Base-by-base conservation (phyloP, 202 grass and related monocot genomes). In the Sporobolus alterniflorus region DNA sequence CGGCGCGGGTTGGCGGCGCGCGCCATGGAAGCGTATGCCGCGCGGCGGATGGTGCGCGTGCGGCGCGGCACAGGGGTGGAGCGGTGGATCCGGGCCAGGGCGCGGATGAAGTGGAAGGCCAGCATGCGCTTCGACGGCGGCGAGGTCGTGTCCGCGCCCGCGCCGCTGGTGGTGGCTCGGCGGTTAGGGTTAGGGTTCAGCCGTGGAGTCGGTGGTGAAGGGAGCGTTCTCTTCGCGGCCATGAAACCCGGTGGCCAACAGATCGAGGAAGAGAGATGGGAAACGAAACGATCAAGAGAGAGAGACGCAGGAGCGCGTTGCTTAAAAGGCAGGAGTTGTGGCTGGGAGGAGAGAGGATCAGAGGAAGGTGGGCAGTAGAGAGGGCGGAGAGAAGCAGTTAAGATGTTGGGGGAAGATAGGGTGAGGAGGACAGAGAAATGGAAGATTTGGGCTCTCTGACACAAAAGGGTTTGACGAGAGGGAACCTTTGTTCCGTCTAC, bases 11-110 rank as follows among this genome's bases (percentile, higher is more conserved):
- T 83, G 0, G 84, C 67, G 9, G 86, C 83, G 33, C 60, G 55
- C 16, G 86, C 95, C 95, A 98, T 98, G 54, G 95, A 94, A 1
- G 84, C 71, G 77, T 91, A 98, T 0, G 95, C 95, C 0, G 95
- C 95, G 3, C 88, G 86, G 32, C 79, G 75, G 81, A 98, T 98
- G 67, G 41, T 76, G 69, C 84, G 79, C 81, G 85, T 79, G 49
- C 95, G 90, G 46, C 80, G 60, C 29, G 71, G 68, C 43, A 47
- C 84, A 9, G 88, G 71, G 1, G 68, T 73, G 11, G 75, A 21
- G 65, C 71, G 68, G 67, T 78, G 85, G 63, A 95, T 88, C 25
- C 92, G 86, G 16, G 92, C 80, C 6, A 98, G 78, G 69, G 95
- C 92, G 66, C 79, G 80, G 22, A 95, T 49, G 84, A 98, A 98